Evolutionary conservation across 2,329 filamentous ascomycete species (phyloP).

Genomic region (Scortechinia acanthostroma): DNA sequence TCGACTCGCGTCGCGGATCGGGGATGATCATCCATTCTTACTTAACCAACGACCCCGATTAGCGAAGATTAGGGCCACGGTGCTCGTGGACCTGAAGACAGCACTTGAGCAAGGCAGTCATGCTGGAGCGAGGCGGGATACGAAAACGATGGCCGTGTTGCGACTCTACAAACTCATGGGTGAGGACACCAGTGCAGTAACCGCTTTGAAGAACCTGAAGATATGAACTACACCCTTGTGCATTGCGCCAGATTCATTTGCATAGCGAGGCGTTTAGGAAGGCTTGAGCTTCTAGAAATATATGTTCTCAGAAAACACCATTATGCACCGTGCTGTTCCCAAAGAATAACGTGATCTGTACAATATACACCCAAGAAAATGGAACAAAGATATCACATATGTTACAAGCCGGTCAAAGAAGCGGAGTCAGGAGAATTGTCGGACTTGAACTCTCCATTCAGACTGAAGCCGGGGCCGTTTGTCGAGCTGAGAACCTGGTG

Average conservation of each 20-base stretch:
- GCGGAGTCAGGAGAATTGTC: constrained; percentile 44
- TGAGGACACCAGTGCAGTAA: constrained; percentile 32
- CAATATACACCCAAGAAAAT: constrained; percentile 11
- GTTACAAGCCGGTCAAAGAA: constrained; percentile 43
- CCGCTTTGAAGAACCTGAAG: constrained; percentile 49
- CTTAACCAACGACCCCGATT: constrained; percentile 45
- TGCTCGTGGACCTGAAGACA: constrained; percentile 58
- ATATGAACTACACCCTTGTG: constrained; percentile 5
- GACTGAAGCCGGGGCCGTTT: constrained; percentile 75
- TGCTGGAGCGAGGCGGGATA: constrained; percentile 23
- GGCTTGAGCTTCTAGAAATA: constrained; percentile 14
- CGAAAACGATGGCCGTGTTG: constrained; percentile 43
- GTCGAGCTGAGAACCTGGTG: constrained; percentile 73
- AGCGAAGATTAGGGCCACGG: constrained; percentile 47
- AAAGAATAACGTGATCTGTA: not conserved
- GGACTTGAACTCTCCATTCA: constrained; percentile 72
- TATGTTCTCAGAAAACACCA: constrained; percentile 16
- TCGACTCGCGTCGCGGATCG: constrained; percentile 38
- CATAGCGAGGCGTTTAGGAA: constrained; percentile 12
- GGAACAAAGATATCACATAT: constrained; percentile 31
- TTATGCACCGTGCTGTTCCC: constrained; percentile 2
- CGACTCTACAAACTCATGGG: constrained; percentile 54
- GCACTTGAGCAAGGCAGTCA: constrained; percentile 48
- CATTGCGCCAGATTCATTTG: not conserved
- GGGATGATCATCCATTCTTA: constrained; percentile 55